Percentiles rank a stretch among this genome's conserved stretches.
These are phyloP conservation scores for Saturnispora galanensis DNA, from an alignment of 805 yeast species.

Conservation along the genomic window DNA sequence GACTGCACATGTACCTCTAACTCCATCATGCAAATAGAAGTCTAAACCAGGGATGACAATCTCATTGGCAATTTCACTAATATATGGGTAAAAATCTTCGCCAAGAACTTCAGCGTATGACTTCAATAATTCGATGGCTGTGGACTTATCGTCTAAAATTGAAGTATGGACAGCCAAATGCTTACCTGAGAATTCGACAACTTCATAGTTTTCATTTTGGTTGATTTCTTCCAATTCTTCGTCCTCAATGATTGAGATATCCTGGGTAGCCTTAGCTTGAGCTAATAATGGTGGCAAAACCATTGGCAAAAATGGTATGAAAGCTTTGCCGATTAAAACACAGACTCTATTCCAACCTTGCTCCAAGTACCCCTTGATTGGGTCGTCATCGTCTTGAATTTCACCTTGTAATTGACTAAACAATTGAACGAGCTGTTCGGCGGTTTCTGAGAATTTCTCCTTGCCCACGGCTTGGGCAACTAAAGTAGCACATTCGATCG, in stretches of 20 bases:
- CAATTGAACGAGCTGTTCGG: constrained; percentile 60
- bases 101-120: constrained; percentile 79
- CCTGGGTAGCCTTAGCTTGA: constrained; percentile 85
- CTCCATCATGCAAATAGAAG: constrained; percentile 90
- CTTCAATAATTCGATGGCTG: constrained; percentile 81
- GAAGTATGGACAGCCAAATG: constrained; percentile 93
- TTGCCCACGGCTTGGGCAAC: constrained; percentile 93
- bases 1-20: constrained; percentile 81
- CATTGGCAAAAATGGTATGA: constrained; percentile 69
- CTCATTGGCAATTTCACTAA: constrained; percentile 63
- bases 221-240: constrained; percentile 74
- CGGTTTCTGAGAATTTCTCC: constrained; percentile 72
- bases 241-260: constrained; percentile 80
- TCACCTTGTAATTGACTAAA: constrained; percentile 59
- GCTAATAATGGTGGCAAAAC: constrained; percentile 84
- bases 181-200: constrained; percentile 81
- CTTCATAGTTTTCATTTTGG: constrained; percentile 91
- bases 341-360: constrained; percentile 97
- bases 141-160: constrained; percentile 84
- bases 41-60: constrained; percentile 82
- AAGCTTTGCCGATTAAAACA: constrained; percentile 73
- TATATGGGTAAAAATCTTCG: constrained; percentile 75
- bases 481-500: constrained; percentile 91
- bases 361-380: constrained; percentile 75
- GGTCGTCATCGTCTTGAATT: constrained; percentile 66